Evolutionary conservation across 1,284 basidiomycete species (phyloP).

Genomic region (Trichosporon sp.): DNA sequence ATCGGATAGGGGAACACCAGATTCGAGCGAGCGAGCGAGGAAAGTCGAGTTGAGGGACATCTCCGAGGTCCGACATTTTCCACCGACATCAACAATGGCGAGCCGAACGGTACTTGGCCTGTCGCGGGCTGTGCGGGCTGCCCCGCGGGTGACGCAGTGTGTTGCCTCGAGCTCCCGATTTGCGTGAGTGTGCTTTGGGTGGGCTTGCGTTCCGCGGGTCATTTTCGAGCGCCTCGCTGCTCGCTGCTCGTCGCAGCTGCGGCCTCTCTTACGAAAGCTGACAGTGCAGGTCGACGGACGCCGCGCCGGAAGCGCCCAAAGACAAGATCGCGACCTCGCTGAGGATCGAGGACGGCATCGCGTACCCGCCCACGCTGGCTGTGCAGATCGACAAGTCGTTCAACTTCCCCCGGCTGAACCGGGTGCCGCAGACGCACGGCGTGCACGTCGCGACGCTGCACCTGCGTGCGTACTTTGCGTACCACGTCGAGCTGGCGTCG

Average conservation of each 20-base stretch:
- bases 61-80: slow-evolving; percentile 4
- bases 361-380: neutral
- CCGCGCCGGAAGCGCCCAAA: neutral
- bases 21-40: neutral
- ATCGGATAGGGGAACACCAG: neutral
- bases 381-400: neutral
- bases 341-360: neutral
- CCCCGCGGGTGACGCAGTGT: neutral
- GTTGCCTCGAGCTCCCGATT: slow-evolving; percentile 2
- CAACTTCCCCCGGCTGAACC: slow-evolving; percentile 13
- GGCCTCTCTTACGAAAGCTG: neutral
- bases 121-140: neutral
- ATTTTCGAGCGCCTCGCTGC: neutral
- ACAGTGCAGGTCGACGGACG: neutral
- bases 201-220: neutral
- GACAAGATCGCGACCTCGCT: neutral
- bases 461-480: slow-evolving; percentile 69
- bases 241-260: neutral
- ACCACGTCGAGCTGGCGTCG: slow-evolving; percentile 69
- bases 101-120: neutral
- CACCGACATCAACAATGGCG: slow-evolving; percentile 1
- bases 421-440: slow-evolving; percentile 54
- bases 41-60: neutral
- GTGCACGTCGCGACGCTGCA: slow-evolving; percentile 80
- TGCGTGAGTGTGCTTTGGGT: neutral